Evolutionary conservation across 2,329 filamentous ascomycete species (phyloP).

Genomic region (Rugonectria rugulosa): DNA sequence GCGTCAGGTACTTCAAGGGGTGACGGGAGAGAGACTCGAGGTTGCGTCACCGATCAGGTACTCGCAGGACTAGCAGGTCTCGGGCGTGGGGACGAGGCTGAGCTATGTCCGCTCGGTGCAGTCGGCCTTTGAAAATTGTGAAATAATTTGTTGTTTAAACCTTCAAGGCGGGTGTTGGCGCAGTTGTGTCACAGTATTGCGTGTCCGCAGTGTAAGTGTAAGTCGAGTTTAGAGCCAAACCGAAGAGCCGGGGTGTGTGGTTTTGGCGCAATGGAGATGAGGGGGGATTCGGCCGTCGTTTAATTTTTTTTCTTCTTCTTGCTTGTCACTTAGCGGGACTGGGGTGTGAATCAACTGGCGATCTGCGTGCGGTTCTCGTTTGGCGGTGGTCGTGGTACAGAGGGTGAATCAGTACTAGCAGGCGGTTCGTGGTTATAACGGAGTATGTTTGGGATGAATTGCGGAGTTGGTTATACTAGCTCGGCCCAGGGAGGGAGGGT

Average conservation of each 20-base stretch:
- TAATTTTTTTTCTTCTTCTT: background rate
- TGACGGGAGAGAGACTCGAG: slow-evolving; percentile 28
- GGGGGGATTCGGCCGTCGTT: slow-evolving; percentile 4
- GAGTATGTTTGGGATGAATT: slow-evolving; percentile 6
- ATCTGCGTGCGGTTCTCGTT: slow-evolving; percentile 1
- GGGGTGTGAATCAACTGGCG: slow-evolving; percentile 8
- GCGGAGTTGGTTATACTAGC: slow-evolving; percentile 7
- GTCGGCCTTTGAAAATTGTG: slow-evolving; percentile 30
- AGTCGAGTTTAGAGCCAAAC: slow-evolving; percentile 20
- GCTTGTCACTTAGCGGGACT: slow-evolving; percentile 5
- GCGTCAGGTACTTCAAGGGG: slow-evolving; percentile 22
- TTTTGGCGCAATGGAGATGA: slow-evolving; percentile 9
- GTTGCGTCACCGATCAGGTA: slow-evolving; percentile 38
- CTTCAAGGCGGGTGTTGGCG: slow-evolving; percentile 10
- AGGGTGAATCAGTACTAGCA: slow-evolving; percentile 1
- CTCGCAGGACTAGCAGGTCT: slow-evolving; percentile 33
- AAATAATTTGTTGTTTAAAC: slow-evolving; percentile 24
- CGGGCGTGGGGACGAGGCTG: slow-evolving; percentile 37
- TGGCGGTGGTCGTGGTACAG: background rate
- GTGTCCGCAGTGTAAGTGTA: slow-evolving; percentile 12
- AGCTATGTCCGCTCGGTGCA: slow-evolving; percentile 32
- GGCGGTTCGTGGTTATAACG: background rate
- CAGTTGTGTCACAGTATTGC: slow-evolving; percentile 2
- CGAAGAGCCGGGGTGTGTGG: background rate
- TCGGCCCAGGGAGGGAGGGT: slow-evolving; percentile 4